Evolutionary conservation across 2,329 filamentous ascomycete species (phyloP).

Genomic region (Phaeomoniella chlamydospora): DNA sequence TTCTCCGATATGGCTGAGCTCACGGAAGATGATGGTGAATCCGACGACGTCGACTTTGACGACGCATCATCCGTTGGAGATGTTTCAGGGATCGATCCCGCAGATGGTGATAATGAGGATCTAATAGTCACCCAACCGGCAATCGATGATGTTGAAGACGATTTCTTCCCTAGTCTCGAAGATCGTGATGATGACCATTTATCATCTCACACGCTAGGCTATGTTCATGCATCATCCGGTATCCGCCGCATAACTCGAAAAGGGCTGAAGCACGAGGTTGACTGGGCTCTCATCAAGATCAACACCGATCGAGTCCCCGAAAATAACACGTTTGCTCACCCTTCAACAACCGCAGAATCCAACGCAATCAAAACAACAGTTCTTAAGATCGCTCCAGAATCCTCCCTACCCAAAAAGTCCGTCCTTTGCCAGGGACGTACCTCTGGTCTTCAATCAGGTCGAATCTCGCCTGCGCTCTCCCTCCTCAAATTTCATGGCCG

Average conservation of each 20-base stretch:
- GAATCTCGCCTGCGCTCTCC: constrained; percentile 62
- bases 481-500: constrained; percentile 82
- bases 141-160: constrained; percentile 69
- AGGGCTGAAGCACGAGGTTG: constrained; percentile 74
- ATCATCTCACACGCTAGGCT: constrained; percentile 64
- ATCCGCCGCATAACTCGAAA: constrained; percentile 61
- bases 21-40: constrained; percentile 10
- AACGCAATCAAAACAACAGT: constrained; percentile 17
- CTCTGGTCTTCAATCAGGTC: constrained; percentile 65
- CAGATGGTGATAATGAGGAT: constrained; percentile 54
- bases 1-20: constrained; percentile 20
- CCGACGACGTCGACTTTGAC: constrained; percentile 32
- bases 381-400: constrained; percentile 30
- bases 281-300: constrained; percentile 86
- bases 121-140: constrained; percentile 84
- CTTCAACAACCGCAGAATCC: constrained; percentile 19
- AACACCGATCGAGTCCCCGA: constrained; percentile 54
- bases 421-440: constrained; percentile 86
- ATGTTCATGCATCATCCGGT: constrained; percentile 79
- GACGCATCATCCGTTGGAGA: constrained; percentile 51
- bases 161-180: constrained; percentile 63
- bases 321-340: constrained; percentile 48
- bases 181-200: constrained; percentile 71
- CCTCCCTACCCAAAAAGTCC: constrained; percentile 54
- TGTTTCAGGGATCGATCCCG: constrained; percentile 61